Base-by-base conservation (phyloP, 2,329 filamentous ascomycete genomes). In the Pseudogymnoascus pannorum region DNA sequence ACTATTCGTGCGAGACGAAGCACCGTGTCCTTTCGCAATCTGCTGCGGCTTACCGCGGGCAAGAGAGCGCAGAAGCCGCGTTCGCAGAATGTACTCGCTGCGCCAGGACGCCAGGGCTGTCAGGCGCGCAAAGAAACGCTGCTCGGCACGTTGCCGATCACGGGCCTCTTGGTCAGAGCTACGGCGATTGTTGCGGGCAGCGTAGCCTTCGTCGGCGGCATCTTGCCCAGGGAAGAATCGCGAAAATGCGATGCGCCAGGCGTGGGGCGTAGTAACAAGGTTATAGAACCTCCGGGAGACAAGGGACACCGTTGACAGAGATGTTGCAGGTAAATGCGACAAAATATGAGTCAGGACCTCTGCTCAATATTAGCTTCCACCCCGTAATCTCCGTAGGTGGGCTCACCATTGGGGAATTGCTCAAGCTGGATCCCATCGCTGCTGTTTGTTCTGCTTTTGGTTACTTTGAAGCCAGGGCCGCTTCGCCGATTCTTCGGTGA, bases 341-440 rank as follows among this genome's bases (percentile, higher is more conserved):
- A 97, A 77, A 31, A 96, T 87, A 70, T 97, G 92, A 9, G 91
- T 96, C 74, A 97, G 75, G 62, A 97, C 87, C 80, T 99, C 94
- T 97, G 74, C 35, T 62, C 57, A 22, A 48, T 14, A 60, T 71
- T 73, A 72, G 68, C 61, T 63, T 61, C 63, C 58, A 35, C 62
- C 70, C 67, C 66, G 64, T 58, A 65, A 54, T 51, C 16, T 31
- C 59, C 35, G 38, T 12, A 59, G 59, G 35, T 40, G n/a, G 5
- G 71, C 81, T 68, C 77, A 96, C 92, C 92, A 78, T 96, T 96
- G 5, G 93, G 92, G 65, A 96, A 87, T 66, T 84, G 77, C 29
- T 72, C 71, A 26, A 74, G 64, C 51, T 69, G 65, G 22, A 64
- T 64, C 31, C 66, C 68, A 61, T 69, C 68, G 42, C 18, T 63